Evolutionary conservation across 768 basidiomycete genomes (phyloP).

Genomic region (Hypsizygus marmoreus): DNA sequence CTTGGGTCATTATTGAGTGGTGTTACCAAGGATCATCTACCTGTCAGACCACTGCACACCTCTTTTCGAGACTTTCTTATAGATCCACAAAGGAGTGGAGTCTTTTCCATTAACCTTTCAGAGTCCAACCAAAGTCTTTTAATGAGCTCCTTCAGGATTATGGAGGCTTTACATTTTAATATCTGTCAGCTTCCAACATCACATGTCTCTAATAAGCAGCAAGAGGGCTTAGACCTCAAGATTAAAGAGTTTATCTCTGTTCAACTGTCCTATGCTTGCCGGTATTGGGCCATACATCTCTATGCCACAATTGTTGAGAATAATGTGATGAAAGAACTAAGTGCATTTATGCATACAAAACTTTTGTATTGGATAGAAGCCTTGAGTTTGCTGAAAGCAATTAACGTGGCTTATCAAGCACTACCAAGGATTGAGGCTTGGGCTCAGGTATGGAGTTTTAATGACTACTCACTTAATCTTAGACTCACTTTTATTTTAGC

Average conservation of each 20-base stretch:
- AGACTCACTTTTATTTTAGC: neutral
- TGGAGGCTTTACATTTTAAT: neutral
- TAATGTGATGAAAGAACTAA: neutral
- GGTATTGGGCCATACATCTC: neutral
- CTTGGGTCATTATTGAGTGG: neutral
- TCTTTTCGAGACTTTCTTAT: neutral
- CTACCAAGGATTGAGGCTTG: neutral
- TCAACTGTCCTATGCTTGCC: neutral
- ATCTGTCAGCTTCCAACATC: neutral
- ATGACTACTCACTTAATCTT: neutral
- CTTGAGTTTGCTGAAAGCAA: neutral
- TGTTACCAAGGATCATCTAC: neutral
- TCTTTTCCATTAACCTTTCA: neutral
- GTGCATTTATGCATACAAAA: neutral
- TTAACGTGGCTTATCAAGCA: neutral
- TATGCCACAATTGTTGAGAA: neutral
- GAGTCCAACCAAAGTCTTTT: neutral
- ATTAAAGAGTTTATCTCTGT: neutral
- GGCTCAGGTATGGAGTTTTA: neutral
- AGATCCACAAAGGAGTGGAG: neutral
- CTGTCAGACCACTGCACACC: neutral
- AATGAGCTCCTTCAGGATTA: neutral
- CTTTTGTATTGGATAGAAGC: conserved; percentile 1
- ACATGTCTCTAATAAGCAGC: neutral
- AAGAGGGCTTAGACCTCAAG: neutral